Evolutionary conservation across 2,329 filamentous ascomycete genomes (phyloP), one percentile per base, ranked within the genome.

Genomic region (Beauveria caledonica): DNA sequence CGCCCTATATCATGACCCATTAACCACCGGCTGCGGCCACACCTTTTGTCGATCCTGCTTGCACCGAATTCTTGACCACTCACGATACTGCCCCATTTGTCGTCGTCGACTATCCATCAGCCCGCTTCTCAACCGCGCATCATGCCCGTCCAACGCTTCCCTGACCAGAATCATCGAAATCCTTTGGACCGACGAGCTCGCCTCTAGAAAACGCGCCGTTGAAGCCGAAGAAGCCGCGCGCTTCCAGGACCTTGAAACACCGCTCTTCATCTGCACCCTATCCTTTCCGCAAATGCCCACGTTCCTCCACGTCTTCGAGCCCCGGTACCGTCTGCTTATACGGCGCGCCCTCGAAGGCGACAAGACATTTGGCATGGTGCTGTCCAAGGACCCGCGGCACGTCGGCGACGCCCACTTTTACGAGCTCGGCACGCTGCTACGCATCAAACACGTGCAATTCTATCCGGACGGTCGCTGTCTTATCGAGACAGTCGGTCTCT

Each of bases 281-380:
- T 83, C 90, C 0, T 93, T 94, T 66, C 92, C 92, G 1, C 79
- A 81, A 1, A 91, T 93, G 84, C 90, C 88, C 0, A 92, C 90
- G 0, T 94, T 94, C 66, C 77, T 96, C 3, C 89, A 95, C 67
- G 84, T 97, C n/a, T 96, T 96, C 69, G 92, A 96, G 71, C 89
- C 90, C n/a, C 83, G 89, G 7, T 96, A 96, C 70, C 85, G 90
- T 8, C 78, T 94, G n/a, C 94, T 96, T 90, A 87, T 96, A 42
- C 82, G 88, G 51, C 84, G 91, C 40, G 88, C 85, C 0, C 77
- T 95, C 58, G 87, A 92, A 63, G 85, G 86, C 0, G 84, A 88
- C 62, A 79, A 84, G 15, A 89, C 85, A 25, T 96, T 97, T 68
- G 92, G 92, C 25, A 96, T 96, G 89, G 81, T 96, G 19, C 81